Conservation (phyloP, 306 rosid genomes). For the Acacia confusa region DNA sequence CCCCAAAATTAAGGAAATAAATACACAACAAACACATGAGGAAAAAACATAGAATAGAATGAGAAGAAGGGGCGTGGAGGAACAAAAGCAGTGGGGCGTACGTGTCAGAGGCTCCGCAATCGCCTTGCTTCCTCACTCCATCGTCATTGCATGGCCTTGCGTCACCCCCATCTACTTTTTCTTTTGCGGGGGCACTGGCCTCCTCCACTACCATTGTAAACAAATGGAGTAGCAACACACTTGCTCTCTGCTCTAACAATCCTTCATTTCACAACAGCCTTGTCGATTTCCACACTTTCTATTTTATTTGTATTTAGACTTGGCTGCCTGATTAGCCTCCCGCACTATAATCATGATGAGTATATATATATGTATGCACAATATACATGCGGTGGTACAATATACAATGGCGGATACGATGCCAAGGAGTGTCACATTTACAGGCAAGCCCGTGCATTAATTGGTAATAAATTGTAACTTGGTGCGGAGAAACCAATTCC, state of each 20-base stretch:
- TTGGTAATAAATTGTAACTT: not conserved
- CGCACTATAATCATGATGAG: not conserved
- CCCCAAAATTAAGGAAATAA: too few relatives aligned
- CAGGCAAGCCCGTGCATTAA: constrained; percentile 11
- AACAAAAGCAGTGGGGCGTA: too few relatives aligned
- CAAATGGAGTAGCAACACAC: not conserved
- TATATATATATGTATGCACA: too few relatives aligned
- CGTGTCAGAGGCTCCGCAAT: not conserved
- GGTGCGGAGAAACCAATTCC: not conserved
- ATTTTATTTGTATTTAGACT: not conserved
- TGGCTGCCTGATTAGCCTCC: not conserved
- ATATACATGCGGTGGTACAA: too few relatives aligned
- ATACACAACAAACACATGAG: too few relatives aligned
- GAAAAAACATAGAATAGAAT: too few relatives aligned
- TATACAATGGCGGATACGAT: not conserved
- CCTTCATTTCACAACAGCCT: not conserved
- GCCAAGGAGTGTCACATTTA: constrained; percentile 17
- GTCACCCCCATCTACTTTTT: too few relatives aligned
- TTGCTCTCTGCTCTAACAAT: not conserved
- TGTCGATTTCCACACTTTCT: not conserved
- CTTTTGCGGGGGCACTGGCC: not conserved
- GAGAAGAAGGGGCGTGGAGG: too few relatives aligned
- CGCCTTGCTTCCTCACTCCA: not conserved
- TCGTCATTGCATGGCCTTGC: too few relatives aligned
- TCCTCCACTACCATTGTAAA: not conserved